Evolutionary conservation across 2,329 filamentous ascomycete genomes (phyloP), one percentile per base, ranked within the genome.

Genomic region (Geoglossum cookeanum): DNA sequence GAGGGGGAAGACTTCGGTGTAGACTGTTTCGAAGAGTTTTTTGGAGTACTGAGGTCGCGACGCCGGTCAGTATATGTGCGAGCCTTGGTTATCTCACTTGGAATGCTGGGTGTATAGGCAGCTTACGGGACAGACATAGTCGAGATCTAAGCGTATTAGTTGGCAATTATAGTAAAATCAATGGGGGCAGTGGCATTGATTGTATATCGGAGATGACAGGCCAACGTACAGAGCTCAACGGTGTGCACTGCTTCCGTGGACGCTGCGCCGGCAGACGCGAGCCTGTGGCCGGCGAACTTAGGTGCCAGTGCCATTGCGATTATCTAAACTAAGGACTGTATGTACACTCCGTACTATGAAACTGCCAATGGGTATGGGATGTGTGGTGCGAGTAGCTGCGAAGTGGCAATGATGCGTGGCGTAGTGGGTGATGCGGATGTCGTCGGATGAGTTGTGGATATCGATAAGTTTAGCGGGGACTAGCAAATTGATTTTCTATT

Each of bases 41-140:
- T 77, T 78, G 39, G 76, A 81, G 73, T 79, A 85, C 70, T 74
- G 44, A 15, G 27, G 52, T 39, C n/a, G 17, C 30, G 32, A 29
- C 30, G 4, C 35, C 35, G 29, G 35, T 52, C 11, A 55, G 60
- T 55, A 39, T 27, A 47, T 52, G 22, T 51, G 22, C 2, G 9
- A 44, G 27, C 5, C 22, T 11, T 29, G 9, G 15, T 15, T 7
- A 33, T 39, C 11, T 39, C 7, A 51, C 6, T 30, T 51, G 47
- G 6, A 17, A 22, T 22, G 22, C 22, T 1, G 22, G 22, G 22
- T 22, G 22, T 22, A 22, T 22, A 22, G 22, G 22, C 22, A 22
- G 27, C 68, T 58, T 64, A 76, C 72, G 45, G 88, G 89, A 69
- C 90, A 96, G 66, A 88, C 85, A 74, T 94, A 96, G 75, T 96